Percentiles rank a stretch among this genome's conserved stretches.
Conservation (phyloP, 2,329 filamentous ascomycete species). For the Zalaria sp. region DNA sequence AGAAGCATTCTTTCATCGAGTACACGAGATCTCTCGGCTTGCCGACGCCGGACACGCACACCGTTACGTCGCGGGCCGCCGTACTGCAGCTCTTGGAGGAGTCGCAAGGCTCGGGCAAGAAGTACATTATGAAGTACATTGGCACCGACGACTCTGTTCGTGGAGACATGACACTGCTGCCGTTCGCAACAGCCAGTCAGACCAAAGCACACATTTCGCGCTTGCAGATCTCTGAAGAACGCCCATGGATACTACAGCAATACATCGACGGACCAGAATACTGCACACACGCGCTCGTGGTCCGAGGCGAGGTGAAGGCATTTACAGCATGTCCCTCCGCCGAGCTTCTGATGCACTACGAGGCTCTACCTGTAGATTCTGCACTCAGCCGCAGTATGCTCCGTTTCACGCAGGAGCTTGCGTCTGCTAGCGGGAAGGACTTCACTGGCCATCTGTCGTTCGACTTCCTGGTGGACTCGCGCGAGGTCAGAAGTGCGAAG, state of each 20-base stretch:
- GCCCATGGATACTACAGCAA: conserved; percentile 56
- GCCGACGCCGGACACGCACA: conserved; percentile 26
- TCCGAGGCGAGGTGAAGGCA: conserved; percentile 48
- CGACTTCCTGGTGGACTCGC: conserved; percentile 50
- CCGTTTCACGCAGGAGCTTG: conserved; percentile 47
- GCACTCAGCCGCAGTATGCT: conserved; percentile 46
- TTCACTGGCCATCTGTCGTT: conserved; percentile 62
- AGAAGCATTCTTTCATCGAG: conserved; percentile 51
- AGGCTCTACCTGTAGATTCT: conserved; percentile 40
- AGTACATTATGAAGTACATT: conserved; percentile 54
- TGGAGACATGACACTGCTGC: conserved; percentile 51
- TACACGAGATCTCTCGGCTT: conserved; percentile 42
- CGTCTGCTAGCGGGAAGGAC: conserved; percentile 29
- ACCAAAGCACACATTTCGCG: conserved; percentile 41
- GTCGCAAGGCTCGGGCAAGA: conserved; percentile 17
- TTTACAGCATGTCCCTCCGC: conserved; percentile 54
- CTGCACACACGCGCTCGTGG: conserved; percentile 55
- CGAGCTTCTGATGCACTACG: conserved; percentile 53
- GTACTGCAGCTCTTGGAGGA: conserved; percentile 38
- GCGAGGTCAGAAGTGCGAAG: conserved; percentile 17
- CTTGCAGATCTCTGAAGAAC: conserved; percentile 39
- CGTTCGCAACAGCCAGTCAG: conserved; percentile 35
- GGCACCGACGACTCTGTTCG: conserved; percentile 46
- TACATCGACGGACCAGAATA: conserved; percentile 53
- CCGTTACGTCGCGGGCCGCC: conserved; percentile 38